These are phyloP conservation scores for Colletotrichum tabaci DNA, from an alignment of 2,329 filamentous ascomycete species.

Conservation along the genomic window DNA sequence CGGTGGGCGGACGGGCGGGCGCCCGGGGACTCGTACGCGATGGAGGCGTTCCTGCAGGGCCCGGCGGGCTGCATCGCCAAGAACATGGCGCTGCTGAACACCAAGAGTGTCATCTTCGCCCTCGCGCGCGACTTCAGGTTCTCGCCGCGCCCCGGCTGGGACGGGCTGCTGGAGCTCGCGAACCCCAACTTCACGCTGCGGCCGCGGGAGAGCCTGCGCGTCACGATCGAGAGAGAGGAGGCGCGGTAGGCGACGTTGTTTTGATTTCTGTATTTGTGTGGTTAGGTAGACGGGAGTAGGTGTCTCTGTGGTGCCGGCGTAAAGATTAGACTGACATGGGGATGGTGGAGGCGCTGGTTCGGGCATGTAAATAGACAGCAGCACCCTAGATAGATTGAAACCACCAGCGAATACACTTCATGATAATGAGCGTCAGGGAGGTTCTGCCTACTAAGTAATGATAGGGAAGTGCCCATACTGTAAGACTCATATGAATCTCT, in stretches of 20 bases:
- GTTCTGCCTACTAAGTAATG: not conserved
- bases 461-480: not conserved
- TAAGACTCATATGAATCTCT: not conserved
- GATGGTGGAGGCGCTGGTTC: no score
- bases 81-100: constrained; percentile 40
- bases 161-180: constrained; percentile 26
- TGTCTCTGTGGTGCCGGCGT: not conserved
- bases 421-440: not conserved
- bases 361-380: not conserved
- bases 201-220: constrained; percentile 34
- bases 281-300: not conserved
- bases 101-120: constrained; percentile 40
- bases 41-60: constrained; percentile 47
- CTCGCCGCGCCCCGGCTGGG: constrained; percentile 16
- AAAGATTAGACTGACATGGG: not conserved
- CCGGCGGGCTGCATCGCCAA: constrained; percentile 41
- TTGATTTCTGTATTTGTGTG: no score
- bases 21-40: constrained; percentile 46
- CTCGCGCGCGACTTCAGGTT: constrained; percentile 37
- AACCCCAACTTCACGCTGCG: constrained; percentile 43
- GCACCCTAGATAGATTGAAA: not conserved
- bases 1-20: constrained; percentile 49
- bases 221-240: constrained; percentile 27
- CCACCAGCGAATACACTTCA: not conserved
- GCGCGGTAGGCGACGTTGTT: not conserved